Evolutionary conservation across 2,329 filamentous ascomycete genomes (phyloP), one percentile per base, ranked within the genome.

Genomic region (Penicillium freii): DNA sequence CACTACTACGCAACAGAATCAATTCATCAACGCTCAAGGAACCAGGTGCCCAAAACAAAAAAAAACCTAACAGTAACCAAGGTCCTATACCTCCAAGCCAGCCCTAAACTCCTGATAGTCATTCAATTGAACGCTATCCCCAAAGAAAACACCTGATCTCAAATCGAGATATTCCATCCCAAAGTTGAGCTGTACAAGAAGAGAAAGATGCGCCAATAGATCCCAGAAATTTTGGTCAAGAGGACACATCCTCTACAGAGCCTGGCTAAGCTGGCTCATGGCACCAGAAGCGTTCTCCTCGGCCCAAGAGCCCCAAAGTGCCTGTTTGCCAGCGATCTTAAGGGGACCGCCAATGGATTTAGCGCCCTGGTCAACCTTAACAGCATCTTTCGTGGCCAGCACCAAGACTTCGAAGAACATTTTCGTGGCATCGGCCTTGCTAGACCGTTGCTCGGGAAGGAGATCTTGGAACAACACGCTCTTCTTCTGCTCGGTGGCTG

Each of bases 371-470:
- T 97, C 93, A 27, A 97, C 91, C 77, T 96, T 96, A 77, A 99
- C 90, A 29, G 94, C 94, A 72, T 99, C 94, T 78, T 99, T 99
- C 42, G 94, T 99, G 5, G 93, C 94, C 46, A 99, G 82, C 3
- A 99, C 94, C 25, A 99, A 82, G 54, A 94, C 88, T 77, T 99
- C 94, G 69, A 99, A 99, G 80, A 99, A 99, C 92, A 99, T 97
- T 82, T 97, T 97, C 43, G 94, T 99, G 0, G 94, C 94, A 68
- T 97, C 94, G 9, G 89, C 89, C 74, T 91, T 90, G 64, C 84
- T 91, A 0, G 93, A 93, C 59, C 84, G 84, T 62, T 82, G 78
- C 75, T 96, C 91, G 0, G 94, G 94, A 34, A 97, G 83, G 47
- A 99, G 82, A 57, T 96, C 89, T 69, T 97, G 93, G 81, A 99